These are phyloP conservation scores for Leucaena leucocephala DNA, from an alignment of 306 rosid genomes.

Conservation along the genomic window DNA sequence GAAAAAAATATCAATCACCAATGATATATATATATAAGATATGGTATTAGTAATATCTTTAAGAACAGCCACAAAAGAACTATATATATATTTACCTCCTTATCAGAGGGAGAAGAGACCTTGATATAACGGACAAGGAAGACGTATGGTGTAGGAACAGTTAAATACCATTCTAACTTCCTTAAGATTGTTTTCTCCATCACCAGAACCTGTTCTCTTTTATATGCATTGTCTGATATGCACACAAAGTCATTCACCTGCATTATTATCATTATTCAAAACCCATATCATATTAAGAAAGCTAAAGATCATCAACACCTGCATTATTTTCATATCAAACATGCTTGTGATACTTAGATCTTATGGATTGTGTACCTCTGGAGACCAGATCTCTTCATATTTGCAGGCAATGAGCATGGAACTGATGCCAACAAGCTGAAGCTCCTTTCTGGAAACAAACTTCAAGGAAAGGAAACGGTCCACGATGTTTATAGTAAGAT, in stretches of 20 bases:
- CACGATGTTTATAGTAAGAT: constrained; percentile 66
- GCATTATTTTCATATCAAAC: not conserved
- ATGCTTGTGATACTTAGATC: not conserved
- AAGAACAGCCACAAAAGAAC: not conserved
- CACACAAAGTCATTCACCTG: constrained; percentile 87
- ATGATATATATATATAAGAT: not conserved
- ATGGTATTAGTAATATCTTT: not conserved
- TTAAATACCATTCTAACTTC: constrained; percentile 75
- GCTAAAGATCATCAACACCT: not conserved
- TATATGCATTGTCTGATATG: constrained; percentile 80
- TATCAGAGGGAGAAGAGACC: constrained; percentile 63
- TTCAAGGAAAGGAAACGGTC: constrained; percentile 73
- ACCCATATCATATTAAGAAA: not conserved
- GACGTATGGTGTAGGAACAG: constrained; percentile 87
- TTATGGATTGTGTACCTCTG: constrained; percentile 54
- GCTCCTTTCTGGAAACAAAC: constrained; percentile 70
- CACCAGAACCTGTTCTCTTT: constrained; percentile 57
- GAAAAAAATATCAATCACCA: not conserved
- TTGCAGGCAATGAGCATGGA: constrained; percentile 88
- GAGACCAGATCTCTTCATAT: constrained; percentile 96
- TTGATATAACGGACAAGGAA: constrained; percentile 81
- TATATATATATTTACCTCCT: constrained; percentile 47
- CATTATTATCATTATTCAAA: not conserved
- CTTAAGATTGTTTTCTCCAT: constrained; percentile 83
- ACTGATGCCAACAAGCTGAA: constrained; percentile 86